Evolutionary conservation across 768 basidiomycete species (phyloP).

Genomic region (Thelephora ganbajun): DNA sequence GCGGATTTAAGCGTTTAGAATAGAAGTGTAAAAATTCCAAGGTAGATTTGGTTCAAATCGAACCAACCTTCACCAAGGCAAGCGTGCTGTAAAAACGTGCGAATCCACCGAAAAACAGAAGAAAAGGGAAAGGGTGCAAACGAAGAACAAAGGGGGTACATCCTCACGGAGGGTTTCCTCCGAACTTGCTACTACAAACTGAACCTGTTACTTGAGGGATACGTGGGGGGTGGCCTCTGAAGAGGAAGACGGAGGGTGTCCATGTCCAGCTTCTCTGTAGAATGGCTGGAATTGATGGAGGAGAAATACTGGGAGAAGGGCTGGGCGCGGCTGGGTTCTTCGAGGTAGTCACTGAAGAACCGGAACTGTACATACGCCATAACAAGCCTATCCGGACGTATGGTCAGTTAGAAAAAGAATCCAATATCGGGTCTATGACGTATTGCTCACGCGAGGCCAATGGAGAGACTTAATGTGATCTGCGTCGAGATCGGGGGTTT

Average conservation of each 20-base stretch:
- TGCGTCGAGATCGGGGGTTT: conserved; percentile 37
- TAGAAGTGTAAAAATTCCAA: too few relatives aligned
- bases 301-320: not conserved
- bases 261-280: not conserved
- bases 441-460: conserved; percentile 38
- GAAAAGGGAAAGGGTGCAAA: too few relatives aligned
- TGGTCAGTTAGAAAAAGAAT: not conserved
- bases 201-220: not conserved
- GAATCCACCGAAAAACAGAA: too few relatives aligned
- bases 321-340: not conserved
- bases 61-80: too few relatives aligned
- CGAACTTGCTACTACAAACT: not conserved
- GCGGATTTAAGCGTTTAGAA: too few relatives aligned
- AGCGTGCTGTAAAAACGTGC: too few relatives aligned
- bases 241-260: not conserved
- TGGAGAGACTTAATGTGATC: conserved; percentile 36
- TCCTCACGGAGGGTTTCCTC: too few relatives aligned
- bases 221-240: not conserved
- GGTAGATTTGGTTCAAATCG: too few relatives aligned
- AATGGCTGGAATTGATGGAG: not conserved
- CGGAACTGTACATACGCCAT: not conserved
- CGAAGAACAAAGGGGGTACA: too few relatives aligned
- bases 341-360: not conserved
- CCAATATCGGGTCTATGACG: not conserved
- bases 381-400: not conserved